These are phyloP conservation scores for Xylariaceae sp. DNA, from an alignment of 2,329 filamentous ascomycete genomes.

Conservation along the genomic window DNA sequence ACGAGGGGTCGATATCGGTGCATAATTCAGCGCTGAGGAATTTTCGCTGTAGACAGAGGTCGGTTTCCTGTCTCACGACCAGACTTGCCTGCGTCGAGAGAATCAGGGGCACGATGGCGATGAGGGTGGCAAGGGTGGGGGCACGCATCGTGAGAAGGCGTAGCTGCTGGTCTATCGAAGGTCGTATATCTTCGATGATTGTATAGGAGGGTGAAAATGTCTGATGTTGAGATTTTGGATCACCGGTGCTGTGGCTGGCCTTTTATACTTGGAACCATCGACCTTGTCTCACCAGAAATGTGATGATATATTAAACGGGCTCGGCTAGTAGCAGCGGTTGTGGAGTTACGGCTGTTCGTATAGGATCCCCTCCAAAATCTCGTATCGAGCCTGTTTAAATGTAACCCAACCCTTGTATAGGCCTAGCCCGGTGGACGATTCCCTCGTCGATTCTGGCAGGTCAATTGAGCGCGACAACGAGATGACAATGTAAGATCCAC, in stretches of 20 bases:
- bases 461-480: neutral
- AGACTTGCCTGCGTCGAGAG: conserved; percentile 10
- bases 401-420: conserved; percentile 16
- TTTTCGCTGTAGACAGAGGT: conserved; percentile 23
- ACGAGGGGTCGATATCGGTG: conserved; percentile 16
- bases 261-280: conserved; percentile 17
- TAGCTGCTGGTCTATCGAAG: neutral
- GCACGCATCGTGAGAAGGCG: conserved; percentile 13
- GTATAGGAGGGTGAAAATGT: neutral
- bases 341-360: conserved; percentile 15
- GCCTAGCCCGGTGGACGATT: neutral
- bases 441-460: conserved; percentile 9
- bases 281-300: neutral
- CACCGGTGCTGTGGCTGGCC: neutral
- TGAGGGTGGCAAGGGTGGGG: conserved; percentile 8
- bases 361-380: conserved; percentile 10
- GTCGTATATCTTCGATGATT: neutral
- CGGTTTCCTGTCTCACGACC: conserved; percentile 9
- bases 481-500: neutral
- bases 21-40: conserved; percentile 15
- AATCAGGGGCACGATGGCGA: conserved; percentile 4
- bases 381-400: conserved; percentile 16
- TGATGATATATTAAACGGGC: conserved; percentile 6
- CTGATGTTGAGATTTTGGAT: neutral
- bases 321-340: conserved; percentile 18